Conservation (phyloP, 305 asterid genomes). For the Nicotiana rustica region DNA sequence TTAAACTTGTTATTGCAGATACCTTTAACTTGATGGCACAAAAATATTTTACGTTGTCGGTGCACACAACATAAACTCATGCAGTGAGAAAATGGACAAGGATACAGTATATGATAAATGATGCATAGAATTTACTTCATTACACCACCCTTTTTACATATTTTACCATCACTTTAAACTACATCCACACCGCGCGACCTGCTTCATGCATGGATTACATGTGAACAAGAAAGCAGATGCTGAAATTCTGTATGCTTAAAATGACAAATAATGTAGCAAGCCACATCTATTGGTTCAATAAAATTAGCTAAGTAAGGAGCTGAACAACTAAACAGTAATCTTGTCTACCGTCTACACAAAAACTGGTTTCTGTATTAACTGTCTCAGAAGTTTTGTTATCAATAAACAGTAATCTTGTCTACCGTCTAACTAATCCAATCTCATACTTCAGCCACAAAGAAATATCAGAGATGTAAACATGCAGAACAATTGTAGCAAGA, state of each 20-base stretch:
- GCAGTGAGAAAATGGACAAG: too few species aligned
- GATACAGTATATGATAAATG: too few species aligned
- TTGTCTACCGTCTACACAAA: too few species aligned
- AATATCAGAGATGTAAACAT: background rate
- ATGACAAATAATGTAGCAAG: background rate
- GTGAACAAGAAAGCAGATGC: background rate
- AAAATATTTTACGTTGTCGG: too few species aligned
- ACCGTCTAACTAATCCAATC: background rate
- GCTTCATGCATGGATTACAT: background rate
- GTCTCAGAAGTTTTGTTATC: slow-evolving; percentile 3
- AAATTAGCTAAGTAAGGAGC: background rate
- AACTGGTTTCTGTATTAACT: background rate
- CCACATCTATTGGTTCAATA: background rate
- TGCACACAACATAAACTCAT: background rate
- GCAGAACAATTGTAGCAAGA: background rate
- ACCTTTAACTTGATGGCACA: background rate
- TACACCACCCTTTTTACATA: background rate
- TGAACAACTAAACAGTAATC: background rate
- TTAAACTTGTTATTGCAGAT: too few species aligned
- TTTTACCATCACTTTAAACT: background rate
- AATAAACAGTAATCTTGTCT: slow-evolving; percentile 3
- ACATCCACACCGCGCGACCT: background rate
- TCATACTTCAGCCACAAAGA: background rate
- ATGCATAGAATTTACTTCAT: background rate
- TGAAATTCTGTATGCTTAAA: background rate